A percentile compares a stretch with the other conserved stretches of the same genome.
These are phyloP conservation scores for Pyrenochaeta sp. DNA, from an alignment of 2,329 filamentous ascomycete species.

Conservation along the genomic window DNA sequence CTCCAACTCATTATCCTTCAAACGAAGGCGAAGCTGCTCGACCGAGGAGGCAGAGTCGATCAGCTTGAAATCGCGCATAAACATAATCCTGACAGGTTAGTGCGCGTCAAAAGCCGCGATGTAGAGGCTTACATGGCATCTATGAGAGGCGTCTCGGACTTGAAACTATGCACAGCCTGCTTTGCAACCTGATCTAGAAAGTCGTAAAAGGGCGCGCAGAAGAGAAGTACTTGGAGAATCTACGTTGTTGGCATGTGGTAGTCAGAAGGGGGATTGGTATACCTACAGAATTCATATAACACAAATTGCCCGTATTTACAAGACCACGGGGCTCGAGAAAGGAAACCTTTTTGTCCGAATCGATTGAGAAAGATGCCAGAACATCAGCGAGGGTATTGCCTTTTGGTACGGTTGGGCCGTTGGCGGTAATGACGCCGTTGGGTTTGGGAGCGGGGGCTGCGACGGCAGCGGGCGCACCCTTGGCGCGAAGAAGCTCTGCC, in stretches of 20 bases:
- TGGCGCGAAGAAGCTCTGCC: constrained; percentile 71
- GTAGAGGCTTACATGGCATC: constrained; percentile 81
- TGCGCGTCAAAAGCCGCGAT: background rate
- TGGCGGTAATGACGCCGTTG: constrained; percentile 42
- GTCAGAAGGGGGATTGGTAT: background rate
- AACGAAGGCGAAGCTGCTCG: constrained; percentile 73
- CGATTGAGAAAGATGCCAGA: constrained; percentile 74
- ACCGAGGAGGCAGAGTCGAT: constrained; percentile 79
- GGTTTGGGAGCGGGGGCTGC: constrained; percentile 21
- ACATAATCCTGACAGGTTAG: constrained; percentile 75
- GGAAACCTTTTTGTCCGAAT: constrained; percentile 69
- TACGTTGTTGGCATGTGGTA: constrained; percentile 53
- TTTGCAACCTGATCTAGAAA: constrained; percentile 89
- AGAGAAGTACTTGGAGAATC: constrained; percentile 95
- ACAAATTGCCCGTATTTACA: constrained; percentile 98
- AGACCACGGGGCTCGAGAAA: constrained; percentile 93
- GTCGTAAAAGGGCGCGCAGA: constrained; percentile 91
- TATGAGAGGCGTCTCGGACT: constrained; percentile 90
- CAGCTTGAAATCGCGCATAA: constrained; percentile 88
- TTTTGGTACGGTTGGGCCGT: constrained; percentile 57
- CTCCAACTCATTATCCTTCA: constrained; percentile 86
- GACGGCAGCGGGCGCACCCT: constrained; percentile 49
- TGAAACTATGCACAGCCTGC: constrained; percentile 87
- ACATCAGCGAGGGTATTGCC: constrained; percentile 76
- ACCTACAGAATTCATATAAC: constrained; percentile 99